Percentiles rank a stretch among this genome's conserved stretches.
Conservation (phyloP, 257 asterid genomes). For the Solanum chaucha region DNA sequence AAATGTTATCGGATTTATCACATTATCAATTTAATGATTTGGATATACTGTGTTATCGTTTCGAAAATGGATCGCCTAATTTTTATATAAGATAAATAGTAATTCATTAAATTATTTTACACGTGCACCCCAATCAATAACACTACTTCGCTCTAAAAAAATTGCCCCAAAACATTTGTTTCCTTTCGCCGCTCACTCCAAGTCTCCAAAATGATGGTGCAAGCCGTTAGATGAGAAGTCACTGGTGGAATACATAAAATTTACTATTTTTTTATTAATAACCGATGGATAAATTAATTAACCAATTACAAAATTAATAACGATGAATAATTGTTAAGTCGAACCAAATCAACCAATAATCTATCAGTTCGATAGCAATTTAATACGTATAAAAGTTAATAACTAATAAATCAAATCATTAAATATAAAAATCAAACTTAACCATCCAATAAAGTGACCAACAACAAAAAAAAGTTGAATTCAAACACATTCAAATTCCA, state of each 20-base stretch:
- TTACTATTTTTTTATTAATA: too few species aligned
- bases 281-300: too few species aligned
- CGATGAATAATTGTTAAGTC: background rate
- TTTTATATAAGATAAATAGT: too few species aligned
- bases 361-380: background rate
- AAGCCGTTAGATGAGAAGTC: too few species aligned
- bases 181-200: too few species aligned
- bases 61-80: background rate
- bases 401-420: background rate
- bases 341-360: background rate
- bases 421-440: background rate
- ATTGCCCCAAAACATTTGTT: background rate
- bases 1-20: too few species aligned
- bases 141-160: too few species aligned
- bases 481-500: background rate
- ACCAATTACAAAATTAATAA: too few species aligned
- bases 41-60: too few species aligned
- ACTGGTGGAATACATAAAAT: too few species aligned
- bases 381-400: background rate
- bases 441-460: background rate
- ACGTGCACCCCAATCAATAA: background rate
- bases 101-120: background rate
- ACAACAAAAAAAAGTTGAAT: background rate
- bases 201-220: background rate
- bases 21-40: background rate